These are phyloP conservation scores for Cyclostephanos invisitatus DNA, from an alignment of 108 stramenopile species.

Conservation along the genomic window DNA sequence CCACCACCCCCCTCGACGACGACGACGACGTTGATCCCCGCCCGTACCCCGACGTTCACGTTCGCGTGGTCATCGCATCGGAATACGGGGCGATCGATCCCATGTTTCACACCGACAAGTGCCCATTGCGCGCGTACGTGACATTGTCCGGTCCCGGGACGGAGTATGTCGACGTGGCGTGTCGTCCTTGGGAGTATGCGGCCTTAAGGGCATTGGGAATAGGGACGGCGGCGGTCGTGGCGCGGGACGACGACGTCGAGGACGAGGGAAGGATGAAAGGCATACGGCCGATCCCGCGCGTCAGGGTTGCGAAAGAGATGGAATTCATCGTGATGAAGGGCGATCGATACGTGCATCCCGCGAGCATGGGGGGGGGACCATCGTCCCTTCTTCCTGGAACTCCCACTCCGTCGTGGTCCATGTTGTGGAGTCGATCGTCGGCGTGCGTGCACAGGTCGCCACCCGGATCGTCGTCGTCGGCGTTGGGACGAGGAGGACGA, in stretches of 20 bases:
- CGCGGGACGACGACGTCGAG: neutral
- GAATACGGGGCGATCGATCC: constrained; percentile 56
- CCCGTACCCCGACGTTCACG: constrained; percentile 54
- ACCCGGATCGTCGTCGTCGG: constrained; percentile 25
- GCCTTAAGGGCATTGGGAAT: constrained; percentile 51
- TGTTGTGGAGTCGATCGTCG: constrained; percentile 49
- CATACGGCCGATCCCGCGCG: constrained; percentile 2
- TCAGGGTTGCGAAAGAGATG: constrained; percentile 47
- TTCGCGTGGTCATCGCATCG: constrained; percentile 61
- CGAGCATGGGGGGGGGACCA: neutral
- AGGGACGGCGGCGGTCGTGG: neutral
- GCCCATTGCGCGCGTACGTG: constrained; percentile 60
- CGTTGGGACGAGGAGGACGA: constrained; percentile 12
- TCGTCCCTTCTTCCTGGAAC: too few species aligned
- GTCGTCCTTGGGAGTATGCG: constrained; percentile 57
- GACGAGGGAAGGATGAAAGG: constrained; percentile 1
- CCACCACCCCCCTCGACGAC: too few species aligned
- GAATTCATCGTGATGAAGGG: constrained; percentile 78
- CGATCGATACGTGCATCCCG: constrained; percentile 53
- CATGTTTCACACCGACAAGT: constrained; percentile 68
- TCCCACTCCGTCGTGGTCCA: constrained; percentile 1
- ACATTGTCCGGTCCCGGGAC: constrained; percentile 62
- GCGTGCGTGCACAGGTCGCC: constrained; percentile 74
- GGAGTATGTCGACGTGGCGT: constrained; percentile 50
- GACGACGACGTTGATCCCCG: too few species aligned